Evolutionary conservation across 805 yeast species (phyloP).

Genomic region (Yarrowia porcina): DNA sequence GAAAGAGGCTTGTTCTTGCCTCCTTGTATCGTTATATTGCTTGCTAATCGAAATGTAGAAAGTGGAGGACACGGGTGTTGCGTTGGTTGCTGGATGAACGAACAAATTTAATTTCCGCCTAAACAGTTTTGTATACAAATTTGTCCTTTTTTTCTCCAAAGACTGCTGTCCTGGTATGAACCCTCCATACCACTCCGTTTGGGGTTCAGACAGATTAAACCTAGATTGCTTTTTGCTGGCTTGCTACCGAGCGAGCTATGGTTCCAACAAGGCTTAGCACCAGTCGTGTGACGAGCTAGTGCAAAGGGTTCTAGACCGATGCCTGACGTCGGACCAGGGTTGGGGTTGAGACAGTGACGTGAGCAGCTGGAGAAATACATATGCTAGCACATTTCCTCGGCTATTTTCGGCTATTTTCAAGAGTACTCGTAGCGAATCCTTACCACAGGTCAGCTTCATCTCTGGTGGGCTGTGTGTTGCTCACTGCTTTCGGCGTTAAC

Average conservation of each 20-base stretch:
- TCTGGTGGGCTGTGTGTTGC: conserved; percentile 21
- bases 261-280: conserved; percentile 2
- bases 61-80: background rate
- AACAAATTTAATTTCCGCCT: background rate
- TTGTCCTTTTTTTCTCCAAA: background rate
- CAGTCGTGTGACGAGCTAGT: conserved; percentile 3
- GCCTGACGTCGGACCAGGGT: background rate
- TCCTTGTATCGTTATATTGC: no score
- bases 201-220: background rate
- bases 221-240: conserved; percentile 14
- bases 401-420: no score
- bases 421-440: no score
- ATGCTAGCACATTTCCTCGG: no score
- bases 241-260: background rate
- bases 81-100: background rate
- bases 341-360: no score
- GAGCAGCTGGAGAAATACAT: no score
- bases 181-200: no score
- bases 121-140: no score
- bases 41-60: background rate
- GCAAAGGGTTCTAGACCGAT: background rate
- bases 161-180: no score
- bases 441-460: no score
- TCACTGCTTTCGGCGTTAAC: conserved; percentile 4
- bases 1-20: no score